Evolutionary conservation across 139 green algal species (phyloP), one percentile per base, ranked within the genome.

Genomic region (Klebsormidium nitens): DNA sequence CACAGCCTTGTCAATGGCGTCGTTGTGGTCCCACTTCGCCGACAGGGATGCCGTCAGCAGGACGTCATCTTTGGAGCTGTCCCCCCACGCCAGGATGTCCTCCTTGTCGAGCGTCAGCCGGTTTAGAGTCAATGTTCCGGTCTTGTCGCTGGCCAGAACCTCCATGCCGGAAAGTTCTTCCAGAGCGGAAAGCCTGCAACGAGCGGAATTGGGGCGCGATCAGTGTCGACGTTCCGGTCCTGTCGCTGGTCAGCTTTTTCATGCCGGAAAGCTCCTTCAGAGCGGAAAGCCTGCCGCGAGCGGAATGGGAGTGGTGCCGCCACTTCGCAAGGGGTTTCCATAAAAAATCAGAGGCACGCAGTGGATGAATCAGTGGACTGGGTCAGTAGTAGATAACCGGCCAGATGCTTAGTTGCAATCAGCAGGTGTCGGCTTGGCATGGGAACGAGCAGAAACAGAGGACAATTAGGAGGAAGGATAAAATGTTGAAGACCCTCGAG

Each of bases 81-180:
- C 57, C 5, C 4, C 26, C 4, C 19, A 42, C 6, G 57, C 28
- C 35, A 4, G 23, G 8, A 65, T 8, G 14, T 44, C 17, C 5
- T 65, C 5, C 23, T 14, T n/a, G 35, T 65, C 57, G 6, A 95
- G 86, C 55, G 83, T 81, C 86, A 95, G 90, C 80, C 91, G 89
- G 82, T 95, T 95, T 60, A 91, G 78, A 1, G 89, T 95, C 19
- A 95, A 78, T 6, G 89, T 95, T 56, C 89, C 89, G 1, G 87
- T 91, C 75, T 92, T 91, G 77, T 91, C 87, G 23, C n/a, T n/a
- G n/a, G n/a, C n/a, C n/a, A n/a, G n/a, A n/a, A 42, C 67, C 11
- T 75, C 67, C 52, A 50, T 66, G 44, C 29, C 35, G 29, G 37
- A 71, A 32, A 55, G 23, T 81, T 72, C 74, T 75, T 31, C 74